A percentile compares a stretch with the other conserved stretches of the same genome.
phyloP scores from a whole-genome alignment of 345 rosid genomes.

The Turritis glabra region DNA sequence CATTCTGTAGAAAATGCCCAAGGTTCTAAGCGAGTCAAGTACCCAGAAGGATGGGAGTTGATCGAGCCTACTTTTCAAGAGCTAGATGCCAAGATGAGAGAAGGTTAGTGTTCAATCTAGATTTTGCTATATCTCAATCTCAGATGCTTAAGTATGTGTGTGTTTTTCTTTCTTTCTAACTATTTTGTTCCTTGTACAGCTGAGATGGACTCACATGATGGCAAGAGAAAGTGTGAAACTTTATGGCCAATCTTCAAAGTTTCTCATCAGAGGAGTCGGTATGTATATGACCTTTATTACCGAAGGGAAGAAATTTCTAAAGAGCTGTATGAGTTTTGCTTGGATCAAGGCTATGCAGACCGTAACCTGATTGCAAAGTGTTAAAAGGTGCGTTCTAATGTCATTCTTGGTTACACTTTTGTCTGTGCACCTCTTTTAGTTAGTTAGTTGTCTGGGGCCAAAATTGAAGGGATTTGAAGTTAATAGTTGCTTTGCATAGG shows the following conservation, averaged over 20 bases:
- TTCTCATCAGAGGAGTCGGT: constrained; percentile 76
- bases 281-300: constrained; percentile 70
- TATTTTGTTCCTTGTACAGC: constrained; percentile 45
- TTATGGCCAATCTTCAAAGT: constrained; percentile 83
- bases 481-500: neutral
- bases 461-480: neutral
- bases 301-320: constrained; percentile 67
- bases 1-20: constrained; percentile 51
- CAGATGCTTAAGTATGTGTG: neutral
- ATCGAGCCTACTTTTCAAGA: constrained; percentile 77
- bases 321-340: constrained; percentile 73
- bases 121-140: neutral
- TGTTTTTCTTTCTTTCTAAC: neutral
- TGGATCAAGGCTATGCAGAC: constrained; percentile 75
- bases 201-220: constrained; percentile 77
- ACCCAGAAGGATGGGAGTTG: constrained; percentile 84
- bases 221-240: constrained; percentile 77
- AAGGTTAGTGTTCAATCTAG: constrained; percentile 45
- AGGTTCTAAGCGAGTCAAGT: constrained; percentile 64
- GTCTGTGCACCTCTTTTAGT: neutral
- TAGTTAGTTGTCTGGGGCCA: neutral
- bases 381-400: constrained; percentile 40
- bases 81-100: constrained; percentile 75
- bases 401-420: neutral
- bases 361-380: constrained; percentile 69